phyloP scores from a whole-genome alignment of 2,329 filamentous ascomycete species.

The Sphaerulina populicola region DNA sequence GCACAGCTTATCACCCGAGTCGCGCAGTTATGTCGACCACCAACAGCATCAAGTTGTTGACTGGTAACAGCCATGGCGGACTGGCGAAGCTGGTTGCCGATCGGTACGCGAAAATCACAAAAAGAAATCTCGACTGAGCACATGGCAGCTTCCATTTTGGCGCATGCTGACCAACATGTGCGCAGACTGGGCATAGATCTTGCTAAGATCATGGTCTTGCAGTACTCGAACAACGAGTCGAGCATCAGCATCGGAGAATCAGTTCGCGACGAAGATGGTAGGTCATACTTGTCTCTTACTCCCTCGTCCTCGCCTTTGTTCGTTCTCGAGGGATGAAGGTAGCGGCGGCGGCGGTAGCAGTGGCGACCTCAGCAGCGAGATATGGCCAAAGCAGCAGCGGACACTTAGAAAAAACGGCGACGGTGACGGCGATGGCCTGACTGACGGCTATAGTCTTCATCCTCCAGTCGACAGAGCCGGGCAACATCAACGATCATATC shows the following conservation, averaged over 20 bases:
- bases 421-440: not conserved
- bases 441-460: slow-evolving; percentile 63
- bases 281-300: slow-evolving; percentile 7
- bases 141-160: slow-evolving; percentile 1
- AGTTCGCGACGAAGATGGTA: slow-evolving; percentile 90
- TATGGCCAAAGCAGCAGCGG: too few relatives aligned
- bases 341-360: not conserved
- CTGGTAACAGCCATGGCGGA: slow-evolving; percentile 66
- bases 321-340: not conserved
- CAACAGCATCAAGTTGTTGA: slow-evolving; percentile 67
- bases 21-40: slow-evolving; percentile 49
- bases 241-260: slow-evolving; percentile 92
- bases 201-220: slow-evolving; percentile 69
- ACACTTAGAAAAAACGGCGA: not conserved
- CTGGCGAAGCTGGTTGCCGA: slow-evolving; percentile 62
- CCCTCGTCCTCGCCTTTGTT: not conserved
- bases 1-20: slow-evolving; percentile 7
- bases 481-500: slow-evolving; percentile 93
- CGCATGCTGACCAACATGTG: slow-evolving; percentile 8
- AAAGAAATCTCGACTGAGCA: slow-evolving; percentile 6
- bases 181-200: slow-evolving; percentile 65
- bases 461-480: slow-evolving; percentile 85
- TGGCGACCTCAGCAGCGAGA: too few relatives aligned
- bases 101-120: slow-evolving; percentile 41
- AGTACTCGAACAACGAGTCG: slow-evolving; percentile 81